A percentile compares a stretch with the other conserved stretches of the same genome.
These are phyloP conservation scores for Marchantia paleacea DNA, from an alignment of 225 moss, liverwort and hornwort species.

Conservation along the genomic window DNA sequence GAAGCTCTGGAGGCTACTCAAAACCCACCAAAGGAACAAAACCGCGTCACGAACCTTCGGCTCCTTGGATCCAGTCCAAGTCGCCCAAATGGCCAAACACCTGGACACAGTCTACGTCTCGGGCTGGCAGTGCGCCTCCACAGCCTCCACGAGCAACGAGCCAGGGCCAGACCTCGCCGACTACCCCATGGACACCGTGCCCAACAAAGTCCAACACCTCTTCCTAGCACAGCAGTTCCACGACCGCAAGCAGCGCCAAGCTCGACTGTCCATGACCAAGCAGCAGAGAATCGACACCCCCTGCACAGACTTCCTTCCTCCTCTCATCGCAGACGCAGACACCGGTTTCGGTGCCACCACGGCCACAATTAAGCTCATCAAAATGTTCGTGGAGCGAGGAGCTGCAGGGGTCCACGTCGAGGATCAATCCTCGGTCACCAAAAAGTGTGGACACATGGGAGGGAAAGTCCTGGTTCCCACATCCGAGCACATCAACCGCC, in stretches of 20 bases:
- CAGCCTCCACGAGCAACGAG: slow-evolving; percentile 61
- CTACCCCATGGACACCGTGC: slow-evolving; percentile 76
- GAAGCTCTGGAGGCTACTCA: slow-evolving; percentile 58
- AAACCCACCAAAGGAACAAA: slow-evolving; percentile 49
- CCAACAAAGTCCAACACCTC: slow-evolving; percentile 70
- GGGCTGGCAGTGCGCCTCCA: slow-evolving; percentile 80
- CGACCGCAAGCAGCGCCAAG: slow-evolving; percentile 66
- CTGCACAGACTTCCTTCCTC: slow-evolving; percentile 55
- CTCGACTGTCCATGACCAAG: slow-evolving; percentile 41
- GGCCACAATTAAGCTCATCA: slow-evolving; percentile 63
- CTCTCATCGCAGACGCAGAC: slow-evolving; percentile 66
- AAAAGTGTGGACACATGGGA: slow-evolving; percentile 80
- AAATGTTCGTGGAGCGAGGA: slow-evolving; percentile 74
- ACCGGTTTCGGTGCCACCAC: slow-evolving; percentile 74
- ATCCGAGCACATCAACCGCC: slow-evolving; percentile 68
- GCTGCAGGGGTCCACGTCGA: slow-evolving; percentile 74
- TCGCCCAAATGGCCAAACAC: slow-evolving; percentile 71
- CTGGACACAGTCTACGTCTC: slow-evolving; percentile 73
- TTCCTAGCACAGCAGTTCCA: slow-evolving; percentile 72
- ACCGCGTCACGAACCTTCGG: slow-evolving; percentile 68
- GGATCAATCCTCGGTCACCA: slow-evolving; percentile 72
- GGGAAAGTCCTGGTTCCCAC: slow-evolving; percentile 70
- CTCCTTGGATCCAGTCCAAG: slow-evolving; percentile 65
- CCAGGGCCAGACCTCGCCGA: slow-evolving; percentile 74
- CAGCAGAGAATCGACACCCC: slow-evolving; percentile 29